These are phyloP conservation scores for Neonectria sp. DNA, from an alignment of 2,329 filamentous ascomycete species.

Conservation along the genomic window DNA sequence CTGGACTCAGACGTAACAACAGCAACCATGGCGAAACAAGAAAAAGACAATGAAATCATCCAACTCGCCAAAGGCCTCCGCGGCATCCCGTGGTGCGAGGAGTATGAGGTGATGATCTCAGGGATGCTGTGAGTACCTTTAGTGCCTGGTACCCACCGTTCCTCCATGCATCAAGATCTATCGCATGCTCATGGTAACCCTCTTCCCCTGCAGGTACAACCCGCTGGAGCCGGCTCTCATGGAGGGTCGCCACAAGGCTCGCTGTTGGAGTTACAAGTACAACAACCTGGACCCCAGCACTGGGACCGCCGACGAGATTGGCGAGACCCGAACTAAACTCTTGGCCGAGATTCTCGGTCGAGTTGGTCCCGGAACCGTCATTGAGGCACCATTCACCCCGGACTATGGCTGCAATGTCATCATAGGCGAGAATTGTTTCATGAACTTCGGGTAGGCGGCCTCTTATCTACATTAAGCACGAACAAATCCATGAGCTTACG, in stretches of 20 bases:
- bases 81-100: constrained; percentile 29
- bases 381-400: constrained; percentile 74
- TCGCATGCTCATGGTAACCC: not conserved
- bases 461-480: not conserved
- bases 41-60: constrained; percentile 29
- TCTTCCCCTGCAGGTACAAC: constrained; percentile 38
- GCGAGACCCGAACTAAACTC: constrained; percentile 21
- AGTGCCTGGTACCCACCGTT: not conserved
- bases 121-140: constrained; percentile 30
- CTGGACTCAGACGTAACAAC: not conserved
- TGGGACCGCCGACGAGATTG: constrained; percentile 31
- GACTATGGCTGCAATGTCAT: constrained; percentile 78
- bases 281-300: constrained; percentile 45
- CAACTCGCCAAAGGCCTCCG: constrained; percentile 28
- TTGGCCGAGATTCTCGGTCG: constrained; percentile 38
- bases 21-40: constrained; percentile 22
- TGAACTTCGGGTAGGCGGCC: constrained; percentile 61
- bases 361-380: constrained; percentile 59
- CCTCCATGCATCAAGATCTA: not conserved
- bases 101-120: constrained; percentile 39
- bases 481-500: not conserved
- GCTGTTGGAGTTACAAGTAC: constrained; percentile 39
- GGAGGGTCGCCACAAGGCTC: constrained; percentile 43
- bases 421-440: constrained; percentile 75
- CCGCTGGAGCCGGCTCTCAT: constrained; percentile 27